Base-by-base conservation (phyloP, 176 grass and related monocot species). In the Melocanna baccifera region DNA sequence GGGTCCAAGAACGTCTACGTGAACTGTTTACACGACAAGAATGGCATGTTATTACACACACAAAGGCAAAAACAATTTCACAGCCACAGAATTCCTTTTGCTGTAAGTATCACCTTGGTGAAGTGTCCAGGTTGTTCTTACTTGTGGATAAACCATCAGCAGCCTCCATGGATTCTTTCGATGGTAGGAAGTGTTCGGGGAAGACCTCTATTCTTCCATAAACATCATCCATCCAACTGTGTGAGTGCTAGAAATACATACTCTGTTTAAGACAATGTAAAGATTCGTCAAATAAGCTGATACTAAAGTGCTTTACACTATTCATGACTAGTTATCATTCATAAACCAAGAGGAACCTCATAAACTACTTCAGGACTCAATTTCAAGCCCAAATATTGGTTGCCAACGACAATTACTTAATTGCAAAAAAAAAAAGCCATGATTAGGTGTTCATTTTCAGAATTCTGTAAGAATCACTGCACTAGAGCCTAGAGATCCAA, bases 141-240 rank as follows among this genome's bases (percentile, higher is more conserved):
- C 88, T 93, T 64, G 78, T 86, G 30, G 86, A 87, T 62, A 88
- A 62, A 84, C 67, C 78, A 59, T 83, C 73, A 13, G 51, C 64
- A 56, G 56, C 62, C 20, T 88, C 87, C 71, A 87, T 83, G 71
- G 93, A 81, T 74, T 76, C 67, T 90, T 87, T 77, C 7, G 28
- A 64, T 9, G 96, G 76, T 3, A 87, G 73, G 70, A 98, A 98
- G 77, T 98, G 88, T 56, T 95, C 73, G 4, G 91, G 96, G 45
- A 93, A 90, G 89, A 98, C 67, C 62, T 98, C 96, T 71, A 98
- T 78, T 72, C 87, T 93, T 75, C 91, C 96, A 69, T 83, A 87
- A 52, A 92, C 82, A 90, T 91, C 96, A 88, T 98, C 96, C 96
- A 98, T 98, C 79, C 78, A 94, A 79, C 45, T 66, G 0, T 19